Evolutionary conservation across 106 monocot genomes (phyloP).

Genomic region (Dioscorea dumetorum): DNA sequence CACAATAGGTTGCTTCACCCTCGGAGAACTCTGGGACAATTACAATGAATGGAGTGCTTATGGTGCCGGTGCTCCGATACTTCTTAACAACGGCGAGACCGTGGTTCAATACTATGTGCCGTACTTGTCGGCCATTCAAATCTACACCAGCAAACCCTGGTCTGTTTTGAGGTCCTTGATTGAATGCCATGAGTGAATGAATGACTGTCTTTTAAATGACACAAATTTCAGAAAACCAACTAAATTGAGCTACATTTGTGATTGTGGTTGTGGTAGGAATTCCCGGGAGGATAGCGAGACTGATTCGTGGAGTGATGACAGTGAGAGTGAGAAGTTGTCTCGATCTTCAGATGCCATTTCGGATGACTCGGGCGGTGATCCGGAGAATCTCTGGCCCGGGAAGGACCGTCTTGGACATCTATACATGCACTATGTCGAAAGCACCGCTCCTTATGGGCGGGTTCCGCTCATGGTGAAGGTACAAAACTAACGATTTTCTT

Average conservation of each 20-base stretch:
- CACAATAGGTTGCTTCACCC: constrained; percentile 35
- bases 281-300: constrained; percentile 30
- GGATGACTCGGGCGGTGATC: constrained; percentile 37
- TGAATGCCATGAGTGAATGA: neutral
- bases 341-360: constrained; percentile 56
- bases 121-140: constrained; percentile 76
- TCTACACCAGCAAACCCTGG: constrained; percentile 53
- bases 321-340: constrained; percentile 39
- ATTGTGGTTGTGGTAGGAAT: constrained; percentile 19
- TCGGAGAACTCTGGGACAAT: constrained; percentile 78
- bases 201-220: neutral
- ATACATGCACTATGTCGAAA: constrained; percentile 68
- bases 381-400: constrained; percentile 18
- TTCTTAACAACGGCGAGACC: constrained; percentile 10
- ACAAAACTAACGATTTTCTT: neutral
- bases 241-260: neutral
- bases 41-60: constrained; percentile 82
- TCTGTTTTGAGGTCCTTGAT: constrained; percentile 28
- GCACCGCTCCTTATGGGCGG: constrained; percentile 51
- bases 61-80: constrained; percentile 48
- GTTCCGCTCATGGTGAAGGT: constrained; percentile 73
- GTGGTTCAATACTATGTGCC: constrained; percentile 67
- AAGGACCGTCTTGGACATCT: constrained; percentile 42
- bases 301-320: constrained; percentile 51
- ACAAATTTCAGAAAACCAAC: neutral